Evolutionary conservation across 2,329 filamentous ascomycete genomes (phyloP).

Genomic region (Neonectria magnoliae): DNA sequence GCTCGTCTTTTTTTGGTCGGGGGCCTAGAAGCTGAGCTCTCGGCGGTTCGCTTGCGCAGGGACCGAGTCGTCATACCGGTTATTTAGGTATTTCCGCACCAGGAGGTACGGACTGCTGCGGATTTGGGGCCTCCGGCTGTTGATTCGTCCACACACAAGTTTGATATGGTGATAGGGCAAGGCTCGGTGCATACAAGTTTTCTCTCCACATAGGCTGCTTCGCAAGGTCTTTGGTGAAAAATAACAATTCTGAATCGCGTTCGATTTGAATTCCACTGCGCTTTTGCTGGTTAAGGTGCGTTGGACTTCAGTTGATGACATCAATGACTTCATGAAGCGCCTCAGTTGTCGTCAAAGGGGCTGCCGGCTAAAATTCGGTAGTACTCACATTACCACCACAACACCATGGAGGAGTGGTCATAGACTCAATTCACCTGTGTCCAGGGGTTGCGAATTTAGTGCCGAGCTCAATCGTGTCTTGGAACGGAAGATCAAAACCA

Average conservation of each 20-base stretch:
- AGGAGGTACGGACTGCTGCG: conserved; percentile 17
- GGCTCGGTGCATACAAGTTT: background rate
- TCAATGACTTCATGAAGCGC: background rate
- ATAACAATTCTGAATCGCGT: background rate
- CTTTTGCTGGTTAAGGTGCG: background rate
- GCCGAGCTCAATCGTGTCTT: too few species aligned
- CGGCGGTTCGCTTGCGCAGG: conserved; percentile 6
- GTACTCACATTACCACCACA: background rate
- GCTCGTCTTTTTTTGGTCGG: background rate
- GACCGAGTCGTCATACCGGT: conserved; percentile 12
- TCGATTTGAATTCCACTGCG: background rate
- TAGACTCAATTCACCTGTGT: background rate
- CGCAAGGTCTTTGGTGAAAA: background rate
- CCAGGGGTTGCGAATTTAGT: too few species aligned
- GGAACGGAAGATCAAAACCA: background rate
- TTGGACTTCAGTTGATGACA: background rate
- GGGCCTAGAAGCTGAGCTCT: background rate
- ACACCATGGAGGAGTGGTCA: background rate
- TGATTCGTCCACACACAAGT: background rate
- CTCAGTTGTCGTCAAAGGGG: background rate
- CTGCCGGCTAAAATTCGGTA: background rate
- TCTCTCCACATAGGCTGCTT: background rate
- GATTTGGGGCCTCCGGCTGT: background rate
- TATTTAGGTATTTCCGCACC: too few species aligned
- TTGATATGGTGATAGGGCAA: background rate